Evolutionary conservation across 768 basidiomycete genomes (phyloP).

Genomic region (Coprinellus micaceus): DNA sequence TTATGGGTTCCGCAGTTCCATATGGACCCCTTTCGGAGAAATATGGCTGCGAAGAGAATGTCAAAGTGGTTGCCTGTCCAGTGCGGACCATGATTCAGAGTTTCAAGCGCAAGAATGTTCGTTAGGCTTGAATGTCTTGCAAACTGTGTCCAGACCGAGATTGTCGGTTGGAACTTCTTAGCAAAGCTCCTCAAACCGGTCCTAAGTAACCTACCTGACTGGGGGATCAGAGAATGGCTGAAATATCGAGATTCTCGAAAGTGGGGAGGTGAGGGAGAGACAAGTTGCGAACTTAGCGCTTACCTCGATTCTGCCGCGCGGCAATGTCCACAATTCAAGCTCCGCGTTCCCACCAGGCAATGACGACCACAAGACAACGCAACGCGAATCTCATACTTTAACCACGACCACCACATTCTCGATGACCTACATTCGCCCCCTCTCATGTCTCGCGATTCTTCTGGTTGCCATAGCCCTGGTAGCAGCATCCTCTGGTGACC

Average conservation of each 20-base stretch:
- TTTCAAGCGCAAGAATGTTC: background rate
- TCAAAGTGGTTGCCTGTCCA: conserved; percentile 41
- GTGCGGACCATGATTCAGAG: conserved; percentile 38
- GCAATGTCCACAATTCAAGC: background rate
- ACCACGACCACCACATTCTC: background rate
- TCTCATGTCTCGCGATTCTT: background rate
- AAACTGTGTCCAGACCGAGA: background rate
- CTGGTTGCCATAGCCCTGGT: background rate
- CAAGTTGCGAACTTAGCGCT: background rate
- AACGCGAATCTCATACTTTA: background rate
- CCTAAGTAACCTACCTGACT: no score
- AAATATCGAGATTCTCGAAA: background rate
- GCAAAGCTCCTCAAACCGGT: no score
- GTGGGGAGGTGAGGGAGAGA: no score
- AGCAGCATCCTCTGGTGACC: conserved; percentile 62
- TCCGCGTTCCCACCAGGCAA: background rate
- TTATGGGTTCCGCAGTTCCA: conserved; percentile 74
- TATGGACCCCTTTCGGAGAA: conserved; percentile 72
- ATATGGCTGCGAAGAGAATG: conserved; percentile 72
- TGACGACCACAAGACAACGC: background rate
- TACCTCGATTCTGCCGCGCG: background rate
- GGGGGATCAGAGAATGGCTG: background rate
- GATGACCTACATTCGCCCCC: background rate
- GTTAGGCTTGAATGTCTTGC: background rate
- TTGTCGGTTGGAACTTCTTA: no score